Evolutionary conservation across 805 yeast species (phyloP).

Genomic region (Teunomyces stri): DNA sequence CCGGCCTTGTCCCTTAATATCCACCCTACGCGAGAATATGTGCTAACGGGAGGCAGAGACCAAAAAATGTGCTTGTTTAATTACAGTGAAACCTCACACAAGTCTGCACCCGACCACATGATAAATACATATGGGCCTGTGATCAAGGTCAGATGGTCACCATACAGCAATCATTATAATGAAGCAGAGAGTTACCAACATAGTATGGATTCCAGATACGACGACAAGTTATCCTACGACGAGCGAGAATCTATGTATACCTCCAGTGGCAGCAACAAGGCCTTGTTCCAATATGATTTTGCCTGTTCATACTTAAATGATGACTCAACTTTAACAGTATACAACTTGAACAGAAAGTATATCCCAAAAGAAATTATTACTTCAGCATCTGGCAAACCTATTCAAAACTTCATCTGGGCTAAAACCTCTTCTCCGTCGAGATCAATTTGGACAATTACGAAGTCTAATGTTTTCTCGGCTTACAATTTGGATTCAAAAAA

Average conservation of each 20-base stretch:
- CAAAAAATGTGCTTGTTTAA: slow-evolving; percentile 77
- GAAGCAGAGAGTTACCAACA: slow-evolving; percentile 5
- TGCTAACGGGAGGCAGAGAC: slow-evolving; percentile 93
- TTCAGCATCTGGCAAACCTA: slow-evolving; percentile 43
- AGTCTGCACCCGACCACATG: slow-evolving; percentile 59
- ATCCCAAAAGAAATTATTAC: slow-evolving; percentile 70
- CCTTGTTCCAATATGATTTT: slow-evolving; percentile 58
- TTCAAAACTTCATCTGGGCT: slow-evolving; percentile 46
- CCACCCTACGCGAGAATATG: slow-evolving; percentile 79
- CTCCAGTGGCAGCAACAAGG: slow-evolving; percentile 17
- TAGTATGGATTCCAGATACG: slow-evolving; percentile 10
- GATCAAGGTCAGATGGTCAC: slow-evolving; percentile 67
- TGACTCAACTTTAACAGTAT: slow-evolving; percentile 67
- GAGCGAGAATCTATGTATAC: slow-evolving; percentile 17
- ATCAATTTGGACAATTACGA: slow-evolving; percentile 40
- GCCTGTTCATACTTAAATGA: slow-evolving; percentile 74
- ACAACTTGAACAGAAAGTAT: slow-evolving; percentile 66
- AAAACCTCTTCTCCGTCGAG: slow-evolving; percentile 19
- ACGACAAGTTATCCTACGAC: slow-evolving; percentile 20
- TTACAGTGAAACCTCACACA: slow-evolving; percentile 26
- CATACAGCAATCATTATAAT: slow-evolving; percentile 21
- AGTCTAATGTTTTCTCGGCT: slow-evolving; percentile 36
- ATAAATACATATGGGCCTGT: slow-evolving; percentile 77
- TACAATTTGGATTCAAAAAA: slow-evolving; percentile 27
- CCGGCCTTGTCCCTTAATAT: slow-evolving; percentile 87